These are phyloP conservation scores for Macroventuria anomochaeta DNA, from an alignment of 2,329 filamentous ascomycete genomes.

Conservation along the genomic window DNA sequence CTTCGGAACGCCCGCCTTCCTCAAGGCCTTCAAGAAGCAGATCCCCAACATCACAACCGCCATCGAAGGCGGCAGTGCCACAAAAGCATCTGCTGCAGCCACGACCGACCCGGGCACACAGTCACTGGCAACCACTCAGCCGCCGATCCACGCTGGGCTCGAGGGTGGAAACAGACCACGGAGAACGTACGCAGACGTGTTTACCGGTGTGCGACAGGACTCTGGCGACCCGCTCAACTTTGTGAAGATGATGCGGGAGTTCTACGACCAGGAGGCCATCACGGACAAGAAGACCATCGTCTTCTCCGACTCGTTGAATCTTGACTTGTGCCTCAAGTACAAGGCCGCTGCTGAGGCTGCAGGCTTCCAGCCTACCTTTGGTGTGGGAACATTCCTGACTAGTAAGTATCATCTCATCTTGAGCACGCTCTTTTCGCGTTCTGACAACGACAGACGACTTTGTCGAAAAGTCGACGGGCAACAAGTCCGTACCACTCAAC, in stretches of 20 bases:
- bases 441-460: slow-evolving; percentile 72
- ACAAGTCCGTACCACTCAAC: slow-evolving; percentile 89
- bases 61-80: slow-evolving; percentile 49
- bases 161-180: slow-evolving; percentile 51
- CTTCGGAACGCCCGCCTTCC: slow-evolving; percentile 89
- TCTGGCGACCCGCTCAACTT: slow-evolving; percentile 85
- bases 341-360: slow-evolving; percentile 80
- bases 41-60: slow-evolving; percentile 57
- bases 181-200: slow-evolving; percentile 78
- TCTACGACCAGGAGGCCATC: slow-evolving; percentile 79
- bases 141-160: slow-evolving; percentile 55
- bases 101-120: slow-evolving; percentile 49
- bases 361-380: slow-evolving; percentile 86
- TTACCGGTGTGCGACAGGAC: slow-evolving; percentile 85
- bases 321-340: slow-evolving; percentile 89
- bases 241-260: slow-evolving; percentile 77
- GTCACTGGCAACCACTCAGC: slow-evolving; percentile 48
- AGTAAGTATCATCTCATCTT: slow-evolving; percentile 61
- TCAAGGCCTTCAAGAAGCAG: slow-evolving; percentile 79
- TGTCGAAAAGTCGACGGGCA: slow-evolving; percentile 70
- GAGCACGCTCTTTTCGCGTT: not conserved
- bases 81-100: slow-evolving; percentile 49
- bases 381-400: slow-evolving; percentile 93
- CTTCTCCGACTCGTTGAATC: slow-evolving; percentile 93
- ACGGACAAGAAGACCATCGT: slow-evolving; percentile 85